A percentile compares a stretch with the other conserved stretches of the same genome.
Evolutionary conservation across 1,284 basidiomycete species (phyloP).

Genomic region (Hemileia vastatrix): DNA sequence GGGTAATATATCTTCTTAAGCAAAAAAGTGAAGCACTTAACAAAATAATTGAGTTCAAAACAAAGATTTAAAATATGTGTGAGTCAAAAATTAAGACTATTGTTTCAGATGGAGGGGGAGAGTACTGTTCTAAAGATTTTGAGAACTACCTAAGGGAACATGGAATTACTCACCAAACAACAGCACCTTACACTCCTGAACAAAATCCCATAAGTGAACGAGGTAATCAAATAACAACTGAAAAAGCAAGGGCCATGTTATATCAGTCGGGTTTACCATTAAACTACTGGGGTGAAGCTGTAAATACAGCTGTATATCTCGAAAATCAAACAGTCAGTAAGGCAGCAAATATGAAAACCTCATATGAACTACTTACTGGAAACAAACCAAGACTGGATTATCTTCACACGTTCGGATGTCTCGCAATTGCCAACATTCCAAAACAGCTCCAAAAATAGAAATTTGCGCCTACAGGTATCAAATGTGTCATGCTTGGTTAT

Average conservation of each 20-base stretch:
- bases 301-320: slow-evolving; percentile 39
- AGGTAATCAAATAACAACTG: slow-evolving; percentile 35
- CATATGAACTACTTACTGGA: neutral
- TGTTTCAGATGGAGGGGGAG: neutral
- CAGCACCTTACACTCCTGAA: slow-evolving; percentile 8
- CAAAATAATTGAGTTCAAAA: too few relatives aligned
- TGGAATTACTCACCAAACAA: neutral
- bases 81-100: slow-evolving; percentile 6
- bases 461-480: neutral
- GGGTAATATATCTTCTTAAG: neutral
- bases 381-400: neutral
- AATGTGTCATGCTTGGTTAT: neutral
- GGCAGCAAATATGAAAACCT: neutral
- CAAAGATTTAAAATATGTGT: too few relatives aligned
- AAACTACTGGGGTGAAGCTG: slow-evolving; percentile 44
- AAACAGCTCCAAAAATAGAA: neutral
- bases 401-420: neutral
- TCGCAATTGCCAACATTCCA: neutral
- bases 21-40: too few relatives aligned
- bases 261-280: slow-evolving; percentile 33
- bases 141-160: neutral
- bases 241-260: slow-evolving; percentile 37
- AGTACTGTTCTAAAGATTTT: neutral
- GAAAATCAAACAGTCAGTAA: slow-evolving; percentile 38
- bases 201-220: slow-evolving; percentile 42